Evolutionary conservation across 1,284 basidiomycete genomes (phyloP).

Genomic region (Clitocybe nebularis): DNA sequence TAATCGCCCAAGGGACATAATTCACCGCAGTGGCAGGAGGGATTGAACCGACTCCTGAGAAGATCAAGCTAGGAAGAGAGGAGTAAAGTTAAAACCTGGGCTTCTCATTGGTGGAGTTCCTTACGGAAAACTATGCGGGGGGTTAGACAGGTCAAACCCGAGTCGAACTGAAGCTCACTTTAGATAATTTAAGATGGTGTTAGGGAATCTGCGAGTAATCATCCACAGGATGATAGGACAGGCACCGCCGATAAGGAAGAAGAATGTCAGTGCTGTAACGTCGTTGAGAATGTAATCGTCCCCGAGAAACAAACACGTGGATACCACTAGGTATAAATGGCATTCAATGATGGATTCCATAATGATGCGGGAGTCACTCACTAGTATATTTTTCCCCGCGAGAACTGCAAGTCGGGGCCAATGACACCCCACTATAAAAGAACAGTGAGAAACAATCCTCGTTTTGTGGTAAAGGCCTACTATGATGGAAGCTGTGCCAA

Average conservation of each 20-base stretch:
- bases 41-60: slow-evolving; percentile 48
- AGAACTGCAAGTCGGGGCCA: slow-evolving; percentile 44
- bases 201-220: slow-evolving; percentile 37
- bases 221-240: slow-evolving; percentile 43
- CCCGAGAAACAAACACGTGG: no score
- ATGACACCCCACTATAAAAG: slow-evolving; percentile 42
- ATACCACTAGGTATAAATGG: no score
- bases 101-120: no score
- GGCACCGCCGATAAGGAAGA: slow-evolving; percentile 50
- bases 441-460: neutral
- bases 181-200: slow-evolving; percentile 40
- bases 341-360: no score
- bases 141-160: slow-evolving; percentile 9
- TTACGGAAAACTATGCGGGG: slow-evolving; percentile 33
- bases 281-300: no score
- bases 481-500: slow-evolving; percentile 40
- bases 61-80: slow-evolving; percentile 34
- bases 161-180: slow-evolving; percentile 30
- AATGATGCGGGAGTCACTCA: no score
- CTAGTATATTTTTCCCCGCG: slow-evolving; percentile 39
- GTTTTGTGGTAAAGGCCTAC: slow-evolving; percentile 16
- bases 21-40: slow-evolving; percentile 59
- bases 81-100: neutral
- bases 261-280: slow-evolving; percentile 43
- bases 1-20: slow-evolving; percentile 53